Evolutionary conservation across 2,329 filamentous ascomycete genomes (phyloP).

Genomic region (Cadophora malorum): DNA sequence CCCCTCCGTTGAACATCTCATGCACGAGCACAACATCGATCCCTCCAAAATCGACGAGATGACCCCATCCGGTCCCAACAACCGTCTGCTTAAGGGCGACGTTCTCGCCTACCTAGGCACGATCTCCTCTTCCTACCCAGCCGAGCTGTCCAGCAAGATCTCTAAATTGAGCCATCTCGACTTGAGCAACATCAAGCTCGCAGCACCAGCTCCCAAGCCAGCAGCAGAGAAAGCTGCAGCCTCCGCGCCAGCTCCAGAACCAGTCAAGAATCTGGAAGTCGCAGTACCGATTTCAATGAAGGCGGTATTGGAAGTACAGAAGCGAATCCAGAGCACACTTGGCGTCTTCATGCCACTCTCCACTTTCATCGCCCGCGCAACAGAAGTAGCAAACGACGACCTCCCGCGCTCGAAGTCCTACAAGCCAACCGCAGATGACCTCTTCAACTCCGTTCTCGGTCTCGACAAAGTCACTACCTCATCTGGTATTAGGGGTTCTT

Average conservation of each 20-base stretch:
- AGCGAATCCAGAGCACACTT: slow-evolving; percentile 76
- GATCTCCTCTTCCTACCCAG: slow-evolving; percentile 75
- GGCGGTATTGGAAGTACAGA: slow-evolving; percentile 80
- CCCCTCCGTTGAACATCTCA: slow-evolving; percentile 83
- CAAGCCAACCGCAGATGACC: slow-evolving; percentile 75
- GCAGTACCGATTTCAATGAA: slow-evolving; percentile 79
- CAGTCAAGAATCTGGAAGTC: slow-evolving; percentile 61
- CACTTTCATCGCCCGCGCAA: slow-evolving; percentile 84
- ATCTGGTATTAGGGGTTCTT: slow-evolving; percentile 63
- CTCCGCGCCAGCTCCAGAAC: slow-evolving; percentile 48
- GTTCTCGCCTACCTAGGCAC: slow-evolving; percentile 87
- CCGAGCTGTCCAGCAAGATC: slow-evolving; percentile 73
- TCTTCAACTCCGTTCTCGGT: slow-evolving; percentile 90
- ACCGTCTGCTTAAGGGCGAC: slow-evolving; percentile 92
- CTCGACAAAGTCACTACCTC: slow-evolving; percentile 58
- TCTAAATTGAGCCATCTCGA: slow-evolving; percentile 83
- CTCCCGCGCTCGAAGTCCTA: slow-evolving; percentile 72
- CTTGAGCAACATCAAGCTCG: slow-evolving; percentile 92
- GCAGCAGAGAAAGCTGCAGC: slow-evolving; percentile 43
- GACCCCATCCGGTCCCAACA: slow-evolving; percentile 84
- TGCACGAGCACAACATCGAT: slow-evolving; percentile 79
- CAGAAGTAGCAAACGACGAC: slow-evolving; percentile 85
- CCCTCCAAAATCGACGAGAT: slow-evolving; percentile 81
- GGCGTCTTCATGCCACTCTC: slow-evolving; percentile 84
- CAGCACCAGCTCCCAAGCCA: slow-evolving; percentile 51